Base-by-base conservation (phyloP, 768 basidiomycete species). In the Cystobasidiopsis lactophilus region DNA sequence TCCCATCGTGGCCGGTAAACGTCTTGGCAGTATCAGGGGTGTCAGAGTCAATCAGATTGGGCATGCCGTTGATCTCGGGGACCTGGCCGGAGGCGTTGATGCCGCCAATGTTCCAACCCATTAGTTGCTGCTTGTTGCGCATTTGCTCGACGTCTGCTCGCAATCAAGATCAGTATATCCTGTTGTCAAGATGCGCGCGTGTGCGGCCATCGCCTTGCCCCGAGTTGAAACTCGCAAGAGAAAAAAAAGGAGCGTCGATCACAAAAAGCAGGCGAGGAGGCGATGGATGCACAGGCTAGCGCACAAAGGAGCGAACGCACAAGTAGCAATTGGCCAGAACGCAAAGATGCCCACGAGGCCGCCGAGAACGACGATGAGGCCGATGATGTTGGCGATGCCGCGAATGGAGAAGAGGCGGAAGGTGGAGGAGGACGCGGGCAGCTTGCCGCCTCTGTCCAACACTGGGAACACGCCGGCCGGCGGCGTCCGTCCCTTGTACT, bases 71-170 rank as follows among this genome's bases (percentile, higher is more conserved):
- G 2, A 89, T 73, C 49, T 70, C 66, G 1, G 89, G 85, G 30
- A 95, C 78, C 67, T 95, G 89, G 2, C 91, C 91, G 0, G 80
- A 73, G 16, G 68, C 74, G 61, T 96, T 96, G 59, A 84, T 78
- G 3, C 82, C 82, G 19, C 88, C 89, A n/a, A 89, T 71, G 64
- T 89, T 89, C 67, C 77, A 88, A 14, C 57, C 60, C 31, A 40
- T 37, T 10, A 52, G 40, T 3, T 13, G 29, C 4, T 19, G n/a
- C 38, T 52, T 46, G 23, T 23, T 38, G 27, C 44, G 31, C 27
- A 33, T 51, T 21, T 52, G 38, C 13, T n/a, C 30, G 52, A 43
- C 33, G 14, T 52, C 7, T 40, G 51, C 18, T 41, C 21, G 21
- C 39, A 24, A 38, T 27, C 37, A 51, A 21, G 5, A 51, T 21